These are phyloP conservation scores for Talaromyces sp. DNA, from an alignment of 2,329 filamentous ascomycete genomes.

Conservation along the genomic window DNA sequence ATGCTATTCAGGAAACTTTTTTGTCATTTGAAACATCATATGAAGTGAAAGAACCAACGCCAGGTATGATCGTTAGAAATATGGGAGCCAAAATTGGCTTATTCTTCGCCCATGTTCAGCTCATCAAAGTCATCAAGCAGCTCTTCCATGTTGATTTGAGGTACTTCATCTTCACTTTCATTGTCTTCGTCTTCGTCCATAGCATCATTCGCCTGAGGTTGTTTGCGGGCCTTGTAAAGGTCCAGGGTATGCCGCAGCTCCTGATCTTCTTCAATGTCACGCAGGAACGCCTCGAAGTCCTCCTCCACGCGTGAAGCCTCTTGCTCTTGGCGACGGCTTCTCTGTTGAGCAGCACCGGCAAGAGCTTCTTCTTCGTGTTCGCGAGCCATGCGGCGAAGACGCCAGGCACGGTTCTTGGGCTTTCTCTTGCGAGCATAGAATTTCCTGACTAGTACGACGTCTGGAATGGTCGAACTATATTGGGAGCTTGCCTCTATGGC, in stretches of 20 bases:
- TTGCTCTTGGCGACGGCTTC: constrained; percentile 53
- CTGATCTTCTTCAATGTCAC: constrained; percentile 92
- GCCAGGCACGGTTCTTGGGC: constrained; percentile 83
- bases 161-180: constrained; percentile 65
- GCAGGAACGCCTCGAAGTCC: constrained; percentile 96
- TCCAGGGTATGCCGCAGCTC: constrained; percentile 83
- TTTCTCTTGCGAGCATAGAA: constrained; percentile 86
- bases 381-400: constrained; percentile 87
- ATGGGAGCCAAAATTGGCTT: constrained; percentile 24
- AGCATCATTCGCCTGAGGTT: constrained; percentile 47
- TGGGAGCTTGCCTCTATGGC: constrained; percentile 76
- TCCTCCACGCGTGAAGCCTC: constrained; percentile 86
- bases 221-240: constrained; percentile 71
- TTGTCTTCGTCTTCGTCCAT: constrained; percentile 62
- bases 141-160: constrained; percentile 72
- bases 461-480: constrained; percentile 78
- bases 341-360: constrained; percentile 40
- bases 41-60: constrained; percentile 23
- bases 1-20: no score
- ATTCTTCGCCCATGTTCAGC: constrained; percentile 58
- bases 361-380: constrained; percentile 73
- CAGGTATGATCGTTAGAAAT: constrained; percentile 33
- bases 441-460: constrained; percentile 96
- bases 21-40: neutral
- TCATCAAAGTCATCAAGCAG: constrained; percentile 35